phyloP scores from a whole-genome alignment of 2,329 filamentous ascomycete species.

The Paraconiothyrium sp. region DNA sequence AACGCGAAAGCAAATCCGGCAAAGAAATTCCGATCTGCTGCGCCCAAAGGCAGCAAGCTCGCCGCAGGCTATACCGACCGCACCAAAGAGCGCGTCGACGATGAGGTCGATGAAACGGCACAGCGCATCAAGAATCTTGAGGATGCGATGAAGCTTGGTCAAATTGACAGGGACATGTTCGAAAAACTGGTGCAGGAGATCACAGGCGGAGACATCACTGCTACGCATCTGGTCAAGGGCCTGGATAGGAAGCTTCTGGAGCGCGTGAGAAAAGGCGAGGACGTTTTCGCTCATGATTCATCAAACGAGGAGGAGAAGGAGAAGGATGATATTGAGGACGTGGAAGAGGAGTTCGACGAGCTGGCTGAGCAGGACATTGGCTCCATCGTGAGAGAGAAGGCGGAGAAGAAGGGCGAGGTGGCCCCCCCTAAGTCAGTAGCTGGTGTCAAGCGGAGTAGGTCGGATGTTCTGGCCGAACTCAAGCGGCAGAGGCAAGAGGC shows the following conservation, averaged over 20 bases:
- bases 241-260: slow-evolving; percentile 84
- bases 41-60: slow-evolving; percentile 83
- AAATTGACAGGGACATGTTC: slow-evolving; percentile 84
- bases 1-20: slow-evolving; percentile 63
- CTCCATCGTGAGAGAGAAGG: slow-evolving; percentile 68
- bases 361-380: slow-evolving; percentile 74
- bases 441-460: slow-evolving; percentile 63
- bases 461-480: slow-evolving; percentile 68
- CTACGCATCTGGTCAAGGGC: slow-evolving; percentile 90
- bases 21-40: slow-evolving; percentile 81
- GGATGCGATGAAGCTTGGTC: slow-evolving; percentile 80
- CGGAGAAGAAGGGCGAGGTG: slow-evolving; percentile 64
- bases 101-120: slow-evolving; percentile 65
- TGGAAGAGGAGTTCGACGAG: slow-evolving; percentile 61
- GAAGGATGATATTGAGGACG: slow-evolving; percentile 33
- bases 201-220: slow-evolving; percentile 79
- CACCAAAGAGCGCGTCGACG: slow-evolving; percentile 68
- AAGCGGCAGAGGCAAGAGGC: slow-evolving; percentile 63
- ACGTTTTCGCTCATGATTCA: slow-evolving; percentile 50
- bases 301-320: slow-evolving; percentile 45
- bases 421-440: slow-evolving; percentile 52
- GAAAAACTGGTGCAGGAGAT: slow-evolving; percentile 79
- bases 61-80: slow-evolving; percentile 86
- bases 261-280: slow-evolving; percentile 73
- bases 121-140: slow-evolving; percentile 80